Evolutionary conservation across 805 yeast species (phyloP).

Genomic region (Kodamaea leandrae): DNA sequence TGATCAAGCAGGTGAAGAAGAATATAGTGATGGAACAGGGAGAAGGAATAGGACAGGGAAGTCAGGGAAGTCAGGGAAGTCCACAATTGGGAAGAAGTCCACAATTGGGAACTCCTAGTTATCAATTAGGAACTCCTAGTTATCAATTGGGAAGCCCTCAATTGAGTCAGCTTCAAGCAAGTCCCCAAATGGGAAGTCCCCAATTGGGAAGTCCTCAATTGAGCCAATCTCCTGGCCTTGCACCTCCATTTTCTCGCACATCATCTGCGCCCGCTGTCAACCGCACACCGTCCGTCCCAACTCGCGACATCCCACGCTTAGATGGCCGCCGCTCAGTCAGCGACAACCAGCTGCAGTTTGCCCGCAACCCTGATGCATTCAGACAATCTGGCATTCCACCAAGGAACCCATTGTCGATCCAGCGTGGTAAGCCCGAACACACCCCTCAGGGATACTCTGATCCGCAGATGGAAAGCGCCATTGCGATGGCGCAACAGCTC

Average conservation of each 20-base stretch:
- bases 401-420: background rate
- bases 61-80: background rate
- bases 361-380: background rate
- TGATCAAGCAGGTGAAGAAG: constrained; percentile 8
- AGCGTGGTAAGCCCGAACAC: background rate
- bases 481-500: constrained; percentile 45
- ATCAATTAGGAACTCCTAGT: too few species aligned
- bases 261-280: background rate
- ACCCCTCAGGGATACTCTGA: background rate
- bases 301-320: background rate
- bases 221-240: background rate
- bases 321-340: too few species aligned
- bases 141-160: background rate
- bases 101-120: too few species aligned
- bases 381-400: background rate
- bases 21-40: background rate
- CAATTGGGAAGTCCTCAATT: background rate
- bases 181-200: too few species aligned
- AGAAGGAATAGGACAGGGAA: background rate
- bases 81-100: background rate
- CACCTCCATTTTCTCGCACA: background rate
- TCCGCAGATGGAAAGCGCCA: constrained; percentile 27
- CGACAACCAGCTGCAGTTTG: background rate
- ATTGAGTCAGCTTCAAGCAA: too few species aligned
- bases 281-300: constrained; percentile 3